Base-by-base conservation (phyloP, 1,284 basidiomycete species). In the Rhodotorula sp. region DNA sequence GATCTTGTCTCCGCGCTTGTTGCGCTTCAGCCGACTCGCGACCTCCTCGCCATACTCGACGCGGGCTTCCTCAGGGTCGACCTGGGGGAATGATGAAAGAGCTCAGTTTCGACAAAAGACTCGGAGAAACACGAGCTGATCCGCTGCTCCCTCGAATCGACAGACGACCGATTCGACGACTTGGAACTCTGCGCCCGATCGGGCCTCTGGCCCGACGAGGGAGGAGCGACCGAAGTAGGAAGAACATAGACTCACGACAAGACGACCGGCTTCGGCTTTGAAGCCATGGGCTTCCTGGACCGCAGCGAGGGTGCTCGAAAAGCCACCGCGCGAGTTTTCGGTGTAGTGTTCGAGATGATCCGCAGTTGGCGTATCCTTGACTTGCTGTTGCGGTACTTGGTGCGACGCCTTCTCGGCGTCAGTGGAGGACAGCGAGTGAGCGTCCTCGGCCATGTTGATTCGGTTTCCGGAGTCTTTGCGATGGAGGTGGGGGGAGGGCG, bases 1-100 rank as follows among this genome's bases (percentile, higher is more conserved):
- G 22, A 86, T 83, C 65, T 83, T 84, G n/a, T 81, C 82, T 0
- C 85, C 85, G 67, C 84, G 83, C 24, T 70, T 65, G 2, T 83
- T 83, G 3, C 85, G 79, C 79, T 86, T 86, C 66, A 86, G 80
- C 44, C 75, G 80, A 58, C 83, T 79, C 5, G 86, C 86, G 56
- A 86, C 77, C 7, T 71, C 70, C 26, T 69, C 71, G 33, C 71
- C 71, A 29, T 69, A 72, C 62, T 72, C 71, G 56, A 69, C 45
- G 30, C 60, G 42, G 14, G 75, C 75, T 65, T 76, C 75, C 22
- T 60, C 68, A 0, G 73, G 73, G 45, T 75, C 73, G 44, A 76
- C 70, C 53, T 26, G 73, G 14, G 37, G 37, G 37, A 2, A 14
- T 42, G 37, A 12, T 8, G 14, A 42, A 42, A 12, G 37, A 42